Conservation (phyloP, 2,329 filamentous ascomycete species). For the Cercospora sp. region DNA sequence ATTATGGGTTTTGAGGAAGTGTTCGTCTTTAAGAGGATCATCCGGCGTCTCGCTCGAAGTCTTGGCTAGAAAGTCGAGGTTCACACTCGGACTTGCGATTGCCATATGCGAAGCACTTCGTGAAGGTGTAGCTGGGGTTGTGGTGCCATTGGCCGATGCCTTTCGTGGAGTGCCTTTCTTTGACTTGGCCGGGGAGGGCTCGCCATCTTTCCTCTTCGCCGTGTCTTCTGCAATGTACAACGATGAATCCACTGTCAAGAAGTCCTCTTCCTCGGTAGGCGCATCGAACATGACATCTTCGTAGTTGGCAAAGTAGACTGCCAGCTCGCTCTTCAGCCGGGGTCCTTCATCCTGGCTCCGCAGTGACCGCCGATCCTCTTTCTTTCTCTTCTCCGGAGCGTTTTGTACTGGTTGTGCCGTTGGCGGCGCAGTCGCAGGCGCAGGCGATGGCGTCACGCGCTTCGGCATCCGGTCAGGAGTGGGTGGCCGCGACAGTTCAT, state of each 20-base stretch:
- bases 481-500: slow-evolving; percentile 23
- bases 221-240: slow-evolving; percentile 37
- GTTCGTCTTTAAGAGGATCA: slow-evolving; percentile 59
- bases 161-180: slow-evolving; percentile 11
- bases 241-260: slow-evolving; percentile 33
- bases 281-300: slow-evolving; percentile 90
- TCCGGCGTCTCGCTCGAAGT: slow-evolving; percentile 39
- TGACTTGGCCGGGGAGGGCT: slow-evolving; percentile 20
- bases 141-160: slow-evolving; percentile 22
- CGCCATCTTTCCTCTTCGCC: slow-evolving; percentile 18
- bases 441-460: slow-evolving; percentile 20
- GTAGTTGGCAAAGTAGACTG: slow-evolving; percentile 89
- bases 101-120: slow-evolving; percentile 19
- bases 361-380: slow-evolving; percentile 70
- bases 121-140: slow-evolving; percentile 21
- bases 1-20: slow-evolving; percentile 60
- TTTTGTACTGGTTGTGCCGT: slow-evolving; percentile 28
- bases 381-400: slow-evolving; percentile 26
- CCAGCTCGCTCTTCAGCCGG: slow-evolving; percentile 86
- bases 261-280: slow-evolving; percentile 70
- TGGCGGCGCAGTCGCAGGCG: slow-evolving; percentile 3
- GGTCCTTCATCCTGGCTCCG: slow-evolving; percentile 80
- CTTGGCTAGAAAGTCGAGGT: slow-evolving; percentile 30
- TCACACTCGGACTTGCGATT: slow-evolving; percentile 27
- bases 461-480: slow-evolving; percentile 16